Conservation (phyloP, 305 asterid genomes). For the Solanum hybrid region DNA sequence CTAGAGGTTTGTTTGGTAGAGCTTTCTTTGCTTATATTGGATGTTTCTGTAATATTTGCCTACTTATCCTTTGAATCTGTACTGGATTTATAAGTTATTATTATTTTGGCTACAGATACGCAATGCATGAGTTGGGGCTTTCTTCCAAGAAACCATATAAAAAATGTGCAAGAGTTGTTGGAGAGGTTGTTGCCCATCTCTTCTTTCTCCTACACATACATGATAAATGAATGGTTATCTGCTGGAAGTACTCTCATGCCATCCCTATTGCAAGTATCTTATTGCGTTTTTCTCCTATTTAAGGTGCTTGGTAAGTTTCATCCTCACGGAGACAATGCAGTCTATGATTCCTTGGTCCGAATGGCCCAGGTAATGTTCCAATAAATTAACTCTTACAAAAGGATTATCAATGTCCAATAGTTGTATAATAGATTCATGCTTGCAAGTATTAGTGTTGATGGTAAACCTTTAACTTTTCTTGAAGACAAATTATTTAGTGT, state of each 20-base stretch:
- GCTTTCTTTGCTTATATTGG: not conserved
- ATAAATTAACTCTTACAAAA: not conserved
- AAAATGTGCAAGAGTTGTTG: conserved; percentile 98
- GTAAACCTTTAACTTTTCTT: not conserved
- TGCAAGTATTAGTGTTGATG: not conserved
- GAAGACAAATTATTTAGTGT: not conserved
- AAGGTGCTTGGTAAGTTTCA: conserved; percentile 97
- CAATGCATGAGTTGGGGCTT: conserved; percentile 96
- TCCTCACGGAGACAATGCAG: conserved; percentile 96
- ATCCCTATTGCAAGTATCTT: not conserved
- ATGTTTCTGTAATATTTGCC: not conserved
- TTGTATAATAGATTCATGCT: not conserved
- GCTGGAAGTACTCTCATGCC: not conserved
- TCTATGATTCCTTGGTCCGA: conserved; percentile 94
- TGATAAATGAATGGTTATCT: not conserved
- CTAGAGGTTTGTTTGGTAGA: not conserved
- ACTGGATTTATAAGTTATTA: not conserved
- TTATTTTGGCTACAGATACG: conserved; percentile 42
- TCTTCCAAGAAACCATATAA: conserved; percentile 85
- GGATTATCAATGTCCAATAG: not conserved
- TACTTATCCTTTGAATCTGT: not conserved
- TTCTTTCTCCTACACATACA: not conserved
- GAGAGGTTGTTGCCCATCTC: conserved; percentile 59
- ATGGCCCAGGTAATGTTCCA: conserved; percentile 79
- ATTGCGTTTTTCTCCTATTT: conserved; percentile 10